Percentiles rank a stretch among this genome's conserved stretches.
phyloP scores from a whole-genome alignment of 2,329 filamentous ascomycete genomes.

The Rosellinia necatrix region DNA sequence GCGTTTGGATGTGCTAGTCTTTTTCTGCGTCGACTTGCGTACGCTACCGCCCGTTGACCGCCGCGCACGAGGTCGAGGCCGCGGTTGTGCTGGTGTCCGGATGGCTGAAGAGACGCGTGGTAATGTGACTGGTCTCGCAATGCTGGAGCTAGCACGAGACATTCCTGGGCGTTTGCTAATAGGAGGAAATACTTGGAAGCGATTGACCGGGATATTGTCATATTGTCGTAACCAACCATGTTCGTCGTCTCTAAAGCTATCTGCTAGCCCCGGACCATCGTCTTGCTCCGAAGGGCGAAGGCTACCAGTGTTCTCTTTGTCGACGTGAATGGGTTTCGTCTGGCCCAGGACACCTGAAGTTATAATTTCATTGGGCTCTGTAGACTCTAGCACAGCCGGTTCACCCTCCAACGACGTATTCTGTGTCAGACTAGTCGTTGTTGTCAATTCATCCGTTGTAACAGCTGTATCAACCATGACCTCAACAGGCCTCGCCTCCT shows the following conservation, averaged over 20 bases:
- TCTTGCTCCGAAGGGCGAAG: constrained; percentile 29
- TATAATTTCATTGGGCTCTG: constrained; percentile 44
- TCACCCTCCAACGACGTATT: constrained; percentile 39
- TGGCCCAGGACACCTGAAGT: constrained; percentile 22
- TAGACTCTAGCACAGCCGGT: constrained; percentile 45
- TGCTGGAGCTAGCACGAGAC: constrained; percentile 47
- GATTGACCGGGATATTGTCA: constrained; percentile 65
- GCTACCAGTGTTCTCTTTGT: constrained; percentile 31
- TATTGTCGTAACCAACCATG: constrained; percentile 55
- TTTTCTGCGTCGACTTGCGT: constrained; percentile 46
- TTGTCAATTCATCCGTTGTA: constrained; percentile 40
- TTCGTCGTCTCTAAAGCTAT: constrained; percentile 34
- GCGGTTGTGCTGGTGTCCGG: constrained; percentile 42
- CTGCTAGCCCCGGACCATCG: constrained; percentile 19
- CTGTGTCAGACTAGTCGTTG: constrained; percentile 31
- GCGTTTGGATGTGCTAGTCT: constrained; percentile 51
- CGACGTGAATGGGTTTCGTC: constrained; percentile 37
- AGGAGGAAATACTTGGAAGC: constrained; percentile 80
- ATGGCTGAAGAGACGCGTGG: constrained; percentile 39
- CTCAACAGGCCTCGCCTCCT: constrained; percentile 47
- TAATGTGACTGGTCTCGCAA: constrained; percentile 40
- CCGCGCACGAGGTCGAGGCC: constrained; percentile 45
- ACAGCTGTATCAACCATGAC: constrained; percentile 39
- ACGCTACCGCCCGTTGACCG: constrained; percentile 41
- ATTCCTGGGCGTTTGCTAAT: constrained; percentile 57